A percentile compares a stretch with the other conserved stretches of the same genome.
Evolutionary conservation across 225 moss, liverwort and hornwort genomes (phyloP).

Genomic region (Rhytidiadelphus loreus): DNA sequence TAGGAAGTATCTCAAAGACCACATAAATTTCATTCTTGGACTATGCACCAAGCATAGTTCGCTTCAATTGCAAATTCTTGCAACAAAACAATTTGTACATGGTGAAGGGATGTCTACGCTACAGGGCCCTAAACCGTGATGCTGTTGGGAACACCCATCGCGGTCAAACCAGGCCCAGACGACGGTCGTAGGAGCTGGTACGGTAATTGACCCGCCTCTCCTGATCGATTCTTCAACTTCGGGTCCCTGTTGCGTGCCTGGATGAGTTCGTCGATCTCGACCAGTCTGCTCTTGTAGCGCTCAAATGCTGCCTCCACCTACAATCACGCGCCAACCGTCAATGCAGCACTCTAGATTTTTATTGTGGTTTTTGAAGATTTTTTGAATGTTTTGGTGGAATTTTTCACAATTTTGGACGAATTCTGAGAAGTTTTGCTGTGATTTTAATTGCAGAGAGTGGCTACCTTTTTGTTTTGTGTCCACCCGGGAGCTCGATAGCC

Average conservation of each 20-base stretch:
- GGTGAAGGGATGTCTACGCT: background rate
- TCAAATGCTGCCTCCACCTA: background rate
- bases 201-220: background rate
- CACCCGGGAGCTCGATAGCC: background rate
- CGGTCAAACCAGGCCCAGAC: constrained; percentile 17
- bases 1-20: background rate
- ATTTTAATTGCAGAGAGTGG: too few species aligned
- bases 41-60: background rate
- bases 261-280: constrained; percentile 2
- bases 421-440: background rate
- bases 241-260: constrained; percentile 3
- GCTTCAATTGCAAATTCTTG: background rate
- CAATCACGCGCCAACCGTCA: background rate
- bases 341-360: background rate
- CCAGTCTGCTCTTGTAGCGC: background rate
- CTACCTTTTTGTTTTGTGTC: constrained; percentile 4
- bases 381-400: too few species aligned
- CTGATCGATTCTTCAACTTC: constrained; percentile 13
- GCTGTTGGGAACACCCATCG: constrained; percentile 29
- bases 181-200: constrained; percentile 5
- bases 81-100: background rate
- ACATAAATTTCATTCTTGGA: background rate
- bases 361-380: too few species aligned
- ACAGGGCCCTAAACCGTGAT: background rate
- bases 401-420: background rate